These are phyloP conservation scores for Tylopilus vinaceipallidus DNA, from an alignment of 768 basidiomycete species.

Conservation along the genomic window DNA sequence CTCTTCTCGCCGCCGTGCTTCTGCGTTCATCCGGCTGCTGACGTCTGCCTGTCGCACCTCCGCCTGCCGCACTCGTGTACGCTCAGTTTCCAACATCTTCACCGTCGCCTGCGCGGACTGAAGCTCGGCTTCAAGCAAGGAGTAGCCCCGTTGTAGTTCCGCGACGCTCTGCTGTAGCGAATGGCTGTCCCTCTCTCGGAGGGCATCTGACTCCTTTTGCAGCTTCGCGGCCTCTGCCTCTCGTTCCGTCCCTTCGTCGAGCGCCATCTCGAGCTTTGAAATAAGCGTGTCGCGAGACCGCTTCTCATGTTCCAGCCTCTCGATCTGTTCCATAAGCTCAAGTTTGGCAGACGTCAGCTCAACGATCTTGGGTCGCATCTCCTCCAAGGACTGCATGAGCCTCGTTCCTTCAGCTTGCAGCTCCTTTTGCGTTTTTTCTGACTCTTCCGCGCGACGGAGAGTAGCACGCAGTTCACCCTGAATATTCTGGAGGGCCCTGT, in stretches of 20 bases:
- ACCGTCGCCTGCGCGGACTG: slow-evolving; percentile 51
- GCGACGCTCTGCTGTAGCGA: slow-evolving; percentile 47
- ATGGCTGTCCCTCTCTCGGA: slow-evolving; percentile 52
- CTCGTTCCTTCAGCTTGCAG: slow-evolving; percentile 77
- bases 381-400: slow-evolving; percentile 78
- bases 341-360: slow-evolving; percentile 73
- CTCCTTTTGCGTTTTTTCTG: slow-evolving; percentile 66
- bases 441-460: slow-evolving; percentile 68
- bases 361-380: slow-evolving; percentile 83
- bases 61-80: slow-evolving; percentile 56
- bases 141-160: slow-evolving; percentile 63
- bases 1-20: slow-evolving; percentile 47
- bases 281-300: slow-evolving; percentile 56
- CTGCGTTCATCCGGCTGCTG: slow-evolving; percentile 49
- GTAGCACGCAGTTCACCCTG: slow-evolving; percentile 69
- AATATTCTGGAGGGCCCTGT: slow-evolving; percentile 54
- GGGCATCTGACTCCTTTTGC: slow-evolving; percentile 42
- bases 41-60: slow-evolving; percentile 55
- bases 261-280: slow-evolving; percentile 55
- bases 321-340: slow-evolving; percentile 64
- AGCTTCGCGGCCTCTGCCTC: slow-evolving; percentile 45
- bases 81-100: slow-evolving; percentile 62
- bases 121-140: slow-evolving; percentile 61
- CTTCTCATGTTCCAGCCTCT: slow-evolving; percentile 51
- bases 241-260: slow-evolving; percentile 54